phyloP scores from a whole-genome alignment of 495 filamentous ascomycete species.

The Podospora pseudopauciseta region DNA sequence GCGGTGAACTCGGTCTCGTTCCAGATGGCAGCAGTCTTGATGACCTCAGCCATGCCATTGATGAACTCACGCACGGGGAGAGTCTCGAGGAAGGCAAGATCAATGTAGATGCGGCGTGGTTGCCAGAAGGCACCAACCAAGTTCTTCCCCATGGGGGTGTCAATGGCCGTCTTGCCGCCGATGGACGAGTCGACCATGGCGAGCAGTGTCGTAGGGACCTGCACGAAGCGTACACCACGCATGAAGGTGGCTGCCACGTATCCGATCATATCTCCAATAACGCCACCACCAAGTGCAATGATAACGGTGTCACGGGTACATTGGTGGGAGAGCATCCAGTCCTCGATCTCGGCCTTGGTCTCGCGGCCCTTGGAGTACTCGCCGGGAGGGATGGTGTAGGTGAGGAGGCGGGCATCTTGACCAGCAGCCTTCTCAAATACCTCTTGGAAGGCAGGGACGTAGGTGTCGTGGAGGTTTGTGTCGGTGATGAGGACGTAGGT shows the following conservation, averaged over 20 bases:
- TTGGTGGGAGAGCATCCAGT: conserved; percentile 90
- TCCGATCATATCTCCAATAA: conserved; percentile 96
- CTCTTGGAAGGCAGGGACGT: conserved; percentile 71
- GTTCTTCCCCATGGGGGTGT: conserved; percentile 96
- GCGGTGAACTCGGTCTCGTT: conserved; percentile 81
- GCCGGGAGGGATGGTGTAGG: conserved; percentile 82
- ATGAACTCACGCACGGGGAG: conserved; percentile 91
- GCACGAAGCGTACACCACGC: conserved; percentile 92
- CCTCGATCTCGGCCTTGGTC: conserved; percentile 92
- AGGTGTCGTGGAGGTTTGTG: conserved; percentile 79
- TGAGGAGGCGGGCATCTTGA: conserved; percentile 66
- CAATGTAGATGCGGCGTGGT: conserved; percentile 87
- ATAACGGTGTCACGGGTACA: conserved; percentile 94
- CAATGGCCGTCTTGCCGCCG: conserved; percentile 97
- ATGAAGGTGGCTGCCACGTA: conserved; percentile 98
- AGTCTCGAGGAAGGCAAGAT: conserved; percentile 87
- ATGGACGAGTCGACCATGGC: conserved; percentile 99
- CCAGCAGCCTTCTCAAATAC: conserved; percentile 60
- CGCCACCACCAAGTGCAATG: conserved; percentile 93
- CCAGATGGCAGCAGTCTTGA: conserved; percentile 98
- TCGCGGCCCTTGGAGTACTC: conserved; percentile 89
- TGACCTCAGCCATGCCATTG: conserved; percentile 98
- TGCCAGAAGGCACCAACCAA: conserved; percentile 96
- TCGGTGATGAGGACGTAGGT: conserved; percentile 97
- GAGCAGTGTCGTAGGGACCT: conserved; percentile 91